Percentiles rank a stretch among this genome's conserved stretches.
These are phyloP conservation scores for Schwanniomyces occidentalis DNA, from an alignment of 805 yeast genomes.

Conservation along the genomic window DNA sequence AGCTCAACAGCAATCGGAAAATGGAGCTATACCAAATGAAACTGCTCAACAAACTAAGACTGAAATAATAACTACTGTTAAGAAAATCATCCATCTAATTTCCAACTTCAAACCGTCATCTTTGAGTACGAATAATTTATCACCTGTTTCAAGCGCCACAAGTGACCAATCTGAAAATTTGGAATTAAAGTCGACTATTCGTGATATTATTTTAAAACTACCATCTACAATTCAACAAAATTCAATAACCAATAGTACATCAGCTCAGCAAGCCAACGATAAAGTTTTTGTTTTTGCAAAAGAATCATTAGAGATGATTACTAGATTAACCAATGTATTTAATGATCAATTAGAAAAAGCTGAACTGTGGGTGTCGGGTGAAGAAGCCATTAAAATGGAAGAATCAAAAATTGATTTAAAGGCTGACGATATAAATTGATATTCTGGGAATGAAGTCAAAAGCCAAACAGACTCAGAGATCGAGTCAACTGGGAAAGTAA, in stretches of 20 bases:
- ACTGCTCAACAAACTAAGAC: slow-evolving; percentile 54
- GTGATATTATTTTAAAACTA: slow-evolving; percentile 72
- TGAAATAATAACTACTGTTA: slow-evolving; percentile 86
- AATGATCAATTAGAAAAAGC: slow-evolving; percentile 84
- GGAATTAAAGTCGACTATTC: slow-evolving; percentile 63
- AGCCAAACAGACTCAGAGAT: slow-evolving; percentile 1
- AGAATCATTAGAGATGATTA: slow-evolving; percentile 86
- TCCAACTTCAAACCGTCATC: slow-evolving; percentile 67
- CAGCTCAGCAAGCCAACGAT: slow-evolving; percentile 45
- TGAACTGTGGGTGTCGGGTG: slow-evolving; percentile 72
- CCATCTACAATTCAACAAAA: slow-evolving; percentile 58
- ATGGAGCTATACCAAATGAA: slow-evolving; percentile 2
- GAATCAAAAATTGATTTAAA: neutral
- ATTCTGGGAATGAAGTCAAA: neutral
- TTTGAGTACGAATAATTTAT: slow-evolving; percentile 17
- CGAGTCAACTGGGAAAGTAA: no score
- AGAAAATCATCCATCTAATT: slow-evolving; percentile 81
- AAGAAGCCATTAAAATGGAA: slow-evolving; percentile 18
- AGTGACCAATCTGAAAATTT: slow-evolving; percentile 11
- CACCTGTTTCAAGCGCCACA: slow-evolving; percentile 11
- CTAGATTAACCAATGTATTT: slow-evolving; percentile 78
- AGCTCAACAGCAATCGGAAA: slow-evolving; percentile 7
- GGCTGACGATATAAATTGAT: neutral
- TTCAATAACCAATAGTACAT: slow-evolving; percentile 13
- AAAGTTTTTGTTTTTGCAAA: slow-evolving; percentile 79